Evolutionary conservation across 768 basidiomycete species (phyloP), one percentile per base, ranked within the genome.

Genomic region (Serendipita indica): DNA sequence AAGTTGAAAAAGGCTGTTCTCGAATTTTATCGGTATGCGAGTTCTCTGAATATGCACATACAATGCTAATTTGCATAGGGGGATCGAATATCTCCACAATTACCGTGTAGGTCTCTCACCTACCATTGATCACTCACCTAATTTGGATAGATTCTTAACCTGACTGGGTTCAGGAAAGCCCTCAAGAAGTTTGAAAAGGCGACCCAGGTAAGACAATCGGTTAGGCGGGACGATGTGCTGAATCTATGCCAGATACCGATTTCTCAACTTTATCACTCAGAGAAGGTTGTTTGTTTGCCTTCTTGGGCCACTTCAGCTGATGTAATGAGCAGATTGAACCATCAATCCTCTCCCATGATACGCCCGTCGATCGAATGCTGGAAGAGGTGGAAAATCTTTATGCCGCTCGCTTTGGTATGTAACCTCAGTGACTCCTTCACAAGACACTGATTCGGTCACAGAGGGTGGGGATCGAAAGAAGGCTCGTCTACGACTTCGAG

Each of bases 101-200:
- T 99, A 94, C 69, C 78, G 90, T 32, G 90, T 90, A 66, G 14
- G 79, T 67, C 34, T 3, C 52, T 34, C 30, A n/a, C 34, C 2
- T 3, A 49, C 14, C 57, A 2, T 6, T 20, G 2, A 43, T 7
- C 7, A 54, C 49, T 16, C 7, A 30, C n/a, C 49, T 20, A 13
- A 32, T 30, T 27, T 30, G 25, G 22, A 6, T 62, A 89, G 84
- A 80, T 86, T 43, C 70, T 97, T 37, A 98, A 99, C 68, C 69
- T 91, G 7, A 87, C 89, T 0, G 96, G 94, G 1, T 91, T 96
- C 68, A 76, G 86, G 27, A 91, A 91, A 67, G 83, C 82, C 0
- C 67, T 91, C 59, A 90, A 86, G 71, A 91, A 90, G 68, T 91
- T 88, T 62, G 86, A 85, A 65, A 92, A 89, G 67, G 71, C 77